phyloP scores from a whole-genome alignment of 2,329 filamentous ascomycete species.

The Nemania sp. region DNA sequence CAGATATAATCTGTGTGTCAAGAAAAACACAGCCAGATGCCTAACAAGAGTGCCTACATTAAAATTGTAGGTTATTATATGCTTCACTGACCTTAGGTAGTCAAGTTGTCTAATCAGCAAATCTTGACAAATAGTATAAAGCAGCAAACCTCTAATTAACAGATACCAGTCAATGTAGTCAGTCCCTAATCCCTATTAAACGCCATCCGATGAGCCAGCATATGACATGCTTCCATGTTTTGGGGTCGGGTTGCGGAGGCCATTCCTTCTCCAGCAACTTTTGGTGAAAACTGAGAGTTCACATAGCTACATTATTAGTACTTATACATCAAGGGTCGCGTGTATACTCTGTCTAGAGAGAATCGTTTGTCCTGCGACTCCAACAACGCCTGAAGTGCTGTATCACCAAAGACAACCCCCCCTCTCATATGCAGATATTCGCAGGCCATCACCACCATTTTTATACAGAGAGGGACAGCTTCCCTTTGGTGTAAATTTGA shows the following conservation, averaged over 20 bases:
- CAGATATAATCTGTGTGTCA: too few species aligned
- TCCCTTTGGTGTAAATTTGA: slow-evolving; percentile 5
- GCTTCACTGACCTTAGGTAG: too few species aligned
- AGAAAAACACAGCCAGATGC: too few species aligned
- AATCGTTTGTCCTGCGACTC: slow-evolving; percentile 8
- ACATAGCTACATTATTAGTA: neutral
- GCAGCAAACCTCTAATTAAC: neutral
- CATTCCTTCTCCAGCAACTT: neutral
- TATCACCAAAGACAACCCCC: slow-evolving; percentile 15
- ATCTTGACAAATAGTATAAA: neutral
- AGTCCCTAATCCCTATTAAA: too few species aligned
- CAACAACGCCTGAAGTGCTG: slow-evolving; percentile 17
- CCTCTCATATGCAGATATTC: slow-evolving; percentile 27
- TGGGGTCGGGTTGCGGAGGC: neutral
- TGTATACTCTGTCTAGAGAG: slow-evolving; percentile 21
- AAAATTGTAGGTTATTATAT: too few species aligned
- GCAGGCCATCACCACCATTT: slow-evolving; percentile 23
- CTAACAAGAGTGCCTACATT: too few species aligned
- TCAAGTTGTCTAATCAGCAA: too few species aligned
- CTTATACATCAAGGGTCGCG: neutral
- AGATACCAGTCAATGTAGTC: too few species aligned
- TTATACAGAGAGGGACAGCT: slow-evolving; percentile 22
- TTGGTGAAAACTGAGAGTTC: neutral
- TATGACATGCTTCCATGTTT: too few species aligned
- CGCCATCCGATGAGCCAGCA: too few species aligned